Conservation (phyloP, 371 early-diverging fungal species). For the Phascolomyces articulosus region DNA sequence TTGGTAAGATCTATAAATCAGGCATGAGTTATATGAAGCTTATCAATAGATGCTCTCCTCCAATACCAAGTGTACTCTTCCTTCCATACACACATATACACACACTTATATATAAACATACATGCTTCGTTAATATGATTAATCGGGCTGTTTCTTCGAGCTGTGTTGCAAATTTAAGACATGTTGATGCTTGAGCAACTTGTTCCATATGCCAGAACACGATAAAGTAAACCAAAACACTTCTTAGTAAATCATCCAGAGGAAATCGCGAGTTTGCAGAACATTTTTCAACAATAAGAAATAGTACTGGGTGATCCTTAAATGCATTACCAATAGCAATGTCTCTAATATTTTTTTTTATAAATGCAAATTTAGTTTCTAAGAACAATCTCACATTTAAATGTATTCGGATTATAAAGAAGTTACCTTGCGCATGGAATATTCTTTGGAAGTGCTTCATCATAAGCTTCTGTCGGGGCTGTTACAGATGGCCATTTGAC, state of each 20-base stretch:
- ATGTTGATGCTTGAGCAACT: conserved; percentile 30
- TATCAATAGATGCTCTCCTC: no score
- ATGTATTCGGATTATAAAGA: neutral
- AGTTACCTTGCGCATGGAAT: conserved; percentile 34
- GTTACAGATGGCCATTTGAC: conserved; percentile 34
- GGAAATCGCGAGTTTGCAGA: conserved; percentile 13
- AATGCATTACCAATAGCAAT: conserved; percentile 46
- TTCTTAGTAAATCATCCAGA: conserved; percentile 33
- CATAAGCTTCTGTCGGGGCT: conserved; percentile 33
- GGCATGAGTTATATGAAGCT: no score
- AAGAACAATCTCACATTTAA: neutral
- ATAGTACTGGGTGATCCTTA: conserved; percentile 49
- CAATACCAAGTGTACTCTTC: no score
- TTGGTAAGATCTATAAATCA: conserved; percentile 24
- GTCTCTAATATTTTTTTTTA: conserved; percentile 21
- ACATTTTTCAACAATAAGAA: conserved; percentile 39
- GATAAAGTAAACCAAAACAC: conserved; percentile 47
- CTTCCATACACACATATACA: no score
- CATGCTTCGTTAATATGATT: conserved; percentile 15
- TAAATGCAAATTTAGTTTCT: neutral
- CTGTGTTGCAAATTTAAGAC: conserved; percentile 42
- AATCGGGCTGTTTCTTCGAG: conserved; percentile 40
- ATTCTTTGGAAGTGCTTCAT: conserved; percentile 40
- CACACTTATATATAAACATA: neutral
- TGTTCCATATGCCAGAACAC: conserved; percentile 53